Evolutionary conservation across 2,329 filamentous ascomycete genomes (phyloP).

Genomic region (Leptodontidium sp.): DNA sequence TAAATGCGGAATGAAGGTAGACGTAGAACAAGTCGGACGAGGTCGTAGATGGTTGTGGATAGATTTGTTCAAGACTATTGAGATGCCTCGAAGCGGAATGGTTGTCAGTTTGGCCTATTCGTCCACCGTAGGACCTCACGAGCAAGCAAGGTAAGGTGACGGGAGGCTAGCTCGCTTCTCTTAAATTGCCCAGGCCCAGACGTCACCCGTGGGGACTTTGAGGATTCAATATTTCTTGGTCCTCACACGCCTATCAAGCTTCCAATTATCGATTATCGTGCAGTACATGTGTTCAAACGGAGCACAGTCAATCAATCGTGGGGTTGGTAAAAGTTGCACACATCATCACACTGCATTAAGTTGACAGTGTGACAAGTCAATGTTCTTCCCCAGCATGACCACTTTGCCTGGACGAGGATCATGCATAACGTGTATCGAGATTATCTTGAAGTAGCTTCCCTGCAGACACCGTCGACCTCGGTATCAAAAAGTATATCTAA

Average conservation of each 20-base stretch:
- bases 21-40: slow-evolving; percentile 10
- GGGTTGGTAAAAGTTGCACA: slow-evolving; percentile 3
- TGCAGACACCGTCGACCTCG: slow-evolving; percentile 14
- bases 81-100: slow-evolving; percentile 11
- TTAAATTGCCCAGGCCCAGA: slow-evolving; percentile 15
- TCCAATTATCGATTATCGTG: slow-evolving; percentile 3
- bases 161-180: slow-evolving; percentile 14
- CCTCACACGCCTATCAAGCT: not conserved
- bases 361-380: slow-evolving; percentile 7
- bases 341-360: not conserved
- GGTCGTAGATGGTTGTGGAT: slow-evolving; percentile 19
- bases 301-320: not conserved
- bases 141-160: not conserved
- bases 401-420: slow-evolving; percentile 19
- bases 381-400: slow-evolving; percentile 13
- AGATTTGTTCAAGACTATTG: slow-evolving; percentile 23
- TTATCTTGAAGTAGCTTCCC: slow-evolving; percentile 10
- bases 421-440: slow-evolving; percentile 32
- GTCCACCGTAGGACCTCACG: slow-evolving; percentile 21
- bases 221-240: not conserved
- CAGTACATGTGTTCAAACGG: not conserved
- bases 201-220: slow-evolving; percentile 2
- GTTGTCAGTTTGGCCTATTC: slow-evolving; percentile 17
- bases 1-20: slow-evolving; percentile 1
- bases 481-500: slow-evolving; percentile 44